phyloP scores from a whole-genome alignment of 2,329 filamentous ascomycete species.

The Fusarium sp. region DNA sequence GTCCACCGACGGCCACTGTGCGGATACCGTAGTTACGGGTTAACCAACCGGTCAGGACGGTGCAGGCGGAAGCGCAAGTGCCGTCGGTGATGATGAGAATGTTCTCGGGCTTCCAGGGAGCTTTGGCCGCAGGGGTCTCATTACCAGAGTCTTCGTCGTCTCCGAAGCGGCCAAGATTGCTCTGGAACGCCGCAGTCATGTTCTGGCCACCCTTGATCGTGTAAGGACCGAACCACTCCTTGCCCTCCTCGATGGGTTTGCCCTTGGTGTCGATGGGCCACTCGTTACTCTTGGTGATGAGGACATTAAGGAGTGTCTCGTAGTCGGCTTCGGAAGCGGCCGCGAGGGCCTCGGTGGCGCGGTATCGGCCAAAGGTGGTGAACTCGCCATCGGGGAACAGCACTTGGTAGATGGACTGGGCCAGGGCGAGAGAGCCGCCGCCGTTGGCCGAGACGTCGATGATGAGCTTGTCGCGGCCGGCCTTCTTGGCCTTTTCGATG shows the following conservation, averaged over 20 bases:
- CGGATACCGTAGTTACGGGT: constrained; percentile 50
- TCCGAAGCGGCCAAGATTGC: constrained; percentile 34
- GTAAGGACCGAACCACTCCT: constrained; percentile 41
- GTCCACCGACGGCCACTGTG: constrained; percentile 69
- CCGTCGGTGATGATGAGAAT: constrained; percentile 42
- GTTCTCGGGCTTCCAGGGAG: constrained; percentile 41
- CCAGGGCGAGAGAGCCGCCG: constrained; percentile 37
- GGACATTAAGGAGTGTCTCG: constrained; percentile 14
- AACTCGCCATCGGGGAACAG: constrained; percentile 39
- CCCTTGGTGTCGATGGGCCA: constrained; percentile 26
- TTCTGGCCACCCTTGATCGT: constrained; percentile 31
- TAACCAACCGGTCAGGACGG: constrained; percentile 43
- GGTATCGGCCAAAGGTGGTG: constrained; percentile 32
- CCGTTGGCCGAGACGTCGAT: constrained; percentile 41
- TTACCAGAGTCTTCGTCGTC: constrained; percentile 28
- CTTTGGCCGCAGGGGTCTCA: constrained; percentile 24
- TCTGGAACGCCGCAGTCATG: constrained; percentile 36
- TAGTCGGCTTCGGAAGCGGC: constrained; percentile 33
- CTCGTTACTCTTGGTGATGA: constrained; percentile 21
- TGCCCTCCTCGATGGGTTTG: constrained; percentile 30
- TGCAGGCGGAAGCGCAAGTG: constrained; percentile 40
- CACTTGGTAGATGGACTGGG: constrained; percentile 34
- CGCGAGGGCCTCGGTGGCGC: constrained; percentile 37
- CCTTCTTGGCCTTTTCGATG: constrained; percentile 31
- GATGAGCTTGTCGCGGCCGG: constrained; percentile 41